A percentile compares a stretch with the other conserved stretches of the same genome.
phyloP scores from a whole-genome alignment of 1,284 basidiomycete genomes.

The Meripilus lineatus region DNA sequence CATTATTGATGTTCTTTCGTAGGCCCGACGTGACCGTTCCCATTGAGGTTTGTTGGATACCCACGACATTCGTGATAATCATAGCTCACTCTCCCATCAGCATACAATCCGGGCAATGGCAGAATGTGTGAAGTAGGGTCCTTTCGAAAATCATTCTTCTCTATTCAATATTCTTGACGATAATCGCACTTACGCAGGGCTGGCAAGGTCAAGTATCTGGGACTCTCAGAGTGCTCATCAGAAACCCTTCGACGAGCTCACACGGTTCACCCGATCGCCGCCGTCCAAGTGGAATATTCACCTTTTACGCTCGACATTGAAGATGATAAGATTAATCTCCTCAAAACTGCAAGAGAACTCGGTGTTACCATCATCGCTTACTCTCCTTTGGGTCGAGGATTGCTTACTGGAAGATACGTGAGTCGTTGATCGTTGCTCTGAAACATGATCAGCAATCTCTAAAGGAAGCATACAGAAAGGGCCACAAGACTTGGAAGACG shows the following conservation, averaged over 20 bases:
- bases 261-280: constrained; percentile 33
- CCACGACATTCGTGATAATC: constrained; percentile 36
- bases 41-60: constrained; percentile 35
- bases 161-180: not conserved
- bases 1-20: not conserved
- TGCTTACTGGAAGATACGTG: constrained; percentile 50
- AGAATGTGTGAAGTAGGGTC: constrained; percentile 44
- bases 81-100: constrained; percentile 30
- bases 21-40: constrained; percentile 18
- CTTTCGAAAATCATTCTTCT: not conserved
- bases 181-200: constrained; percentile 12
- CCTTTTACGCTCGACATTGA: constrained; percentile 52
- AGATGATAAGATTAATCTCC: constrained; percentile 35
- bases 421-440: too few relatives aligned
- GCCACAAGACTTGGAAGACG: constrained; percentile 45
- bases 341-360: constrained; percentile 43
- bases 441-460: too few relatives aligned
- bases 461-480: constrained; percentile 31
- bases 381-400: constrained; percentile 49
- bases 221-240: constrained; percentile 41
- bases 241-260: constrained; percentile 42
- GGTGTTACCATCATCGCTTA: constrained; percentile 52
- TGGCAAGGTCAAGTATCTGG: constrained; percentile 40
- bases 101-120: constrained; percentile 43
- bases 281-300: constrained; percentile 48